Base-by-base conservation (phyloP, 352 stramenopile genomes). In the Globisporangium paddicum region DNA sequence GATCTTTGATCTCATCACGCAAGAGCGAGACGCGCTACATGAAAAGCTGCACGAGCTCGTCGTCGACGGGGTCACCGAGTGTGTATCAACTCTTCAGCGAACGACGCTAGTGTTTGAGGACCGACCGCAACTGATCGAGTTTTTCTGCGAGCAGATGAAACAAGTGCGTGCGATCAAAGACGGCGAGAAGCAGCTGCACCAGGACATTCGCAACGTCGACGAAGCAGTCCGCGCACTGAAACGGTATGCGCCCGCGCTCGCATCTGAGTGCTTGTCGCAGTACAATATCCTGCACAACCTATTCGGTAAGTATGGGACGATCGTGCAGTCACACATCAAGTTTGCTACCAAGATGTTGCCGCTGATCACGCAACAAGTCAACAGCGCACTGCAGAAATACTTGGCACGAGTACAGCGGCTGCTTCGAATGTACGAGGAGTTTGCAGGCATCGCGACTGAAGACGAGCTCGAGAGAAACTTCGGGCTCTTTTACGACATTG, bases 201-300 rank as follows among this genome's bases (percentile, higher is more conserved):
- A 88, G 59, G 78, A 89, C 32, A 79, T 89, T 41, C 73, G 75
- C 18, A 89, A 86, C 37, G 75, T 91, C 10, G 82, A 91, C 34
- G 79, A 91, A 61, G 62, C 77, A 6, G 63, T 83, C 25, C 75
- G 76, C 55, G 62, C 71, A 13, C 52, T 91, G 5, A 76, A 73
- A 61, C 61, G 68, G 0, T 78, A 77, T 46, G 75, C 77, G 9
- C 69, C 79, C 25, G 18, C 63, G 0, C 28, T 80, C 13, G 61
- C 72, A 8, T 63, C 58, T 0, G 67, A 82, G 13, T 48, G 57
- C 16, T 57, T 55, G 3, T 46, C 68, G 0, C 74, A 81, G 42
- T 78, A 79, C 66, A 86, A 77, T 38, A 19, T 73, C 8, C 63
- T 91, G 37, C 77, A 88, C 37, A 66, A 69, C 9, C 54, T 79